Base-by-base conservation (phyloP, 2,329 filamentous ascomycete species). In the Pestalotiopsis sp. region DNA sequence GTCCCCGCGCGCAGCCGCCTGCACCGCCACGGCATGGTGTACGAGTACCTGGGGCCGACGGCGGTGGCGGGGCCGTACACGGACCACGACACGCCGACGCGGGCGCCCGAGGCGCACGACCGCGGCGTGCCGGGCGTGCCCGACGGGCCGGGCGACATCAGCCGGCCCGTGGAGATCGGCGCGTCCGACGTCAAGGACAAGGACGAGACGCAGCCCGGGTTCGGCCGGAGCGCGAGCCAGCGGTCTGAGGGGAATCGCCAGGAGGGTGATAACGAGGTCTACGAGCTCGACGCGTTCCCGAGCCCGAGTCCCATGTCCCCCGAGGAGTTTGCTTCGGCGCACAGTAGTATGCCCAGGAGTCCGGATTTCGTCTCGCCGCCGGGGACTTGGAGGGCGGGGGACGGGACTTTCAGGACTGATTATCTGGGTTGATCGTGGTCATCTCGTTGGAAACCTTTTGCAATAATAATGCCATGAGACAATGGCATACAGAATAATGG, bases 81-180 rank as follows among this genome's bases (percentile, higher is more conserved):
- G 31, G 67, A 69, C 66, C 66, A 45, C 49, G 49, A 23, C 9
- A 72, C 71, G 52, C 74, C 72, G 25, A 17, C 2, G 5, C 74
- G 75, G 7, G 79, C 77, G 68, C 79, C 80, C 3, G 76, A 74
- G 2, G 66, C 72, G 39, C 72, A 70, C n/a, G 71, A 71, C n/a
- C 77, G 80, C 41, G 82, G 82, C 0, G 84, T 86, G 25, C 82
- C 84, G 2, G 66, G 80, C 25, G 75, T 76, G 59, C 85, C 87
- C 7, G 78, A 86, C 13, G 79, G 77, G 14, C 86, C 86, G 3
- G 81, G 79, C 11, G 85, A 88, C 72, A 86, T 88, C 56, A 76
- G 81, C 0, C 80, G 79, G 23, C 83, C 87, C 3, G 86, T 89
- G 3, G 88, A 90, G 79, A 86, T 90, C 13, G 86, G 84, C 69